These are phyloP conservation scores for Ophiostoma pallidulum DNA, from an alignment of 2,329 filamentous ascomycete species.

Conservation along the genomic window DNA sequence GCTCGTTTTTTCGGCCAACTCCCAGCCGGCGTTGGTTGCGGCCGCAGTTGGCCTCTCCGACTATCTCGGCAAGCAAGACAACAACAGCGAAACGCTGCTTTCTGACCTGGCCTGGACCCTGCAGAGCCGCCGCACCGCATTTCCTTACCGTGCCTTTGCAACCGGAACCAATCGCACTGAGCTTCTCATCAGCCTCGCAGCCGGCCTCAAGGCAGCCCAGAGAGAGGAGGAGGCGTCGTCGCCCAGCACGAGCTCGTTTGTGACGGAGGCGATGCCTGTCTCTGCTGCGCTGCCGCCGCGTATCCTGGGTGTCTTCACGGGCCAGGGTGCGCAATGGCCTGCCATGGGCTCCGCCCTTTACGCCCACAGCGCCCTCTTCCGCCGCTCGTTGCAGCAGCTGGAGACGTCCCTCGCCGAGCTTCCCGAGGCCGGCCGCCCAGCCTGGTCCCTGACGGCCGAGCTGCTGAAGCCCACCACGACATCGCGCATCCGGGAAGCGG, in stretches of 20 bases:
- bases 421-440: constrained; percentile 8
- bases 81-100: background rate
- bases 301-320: constrained; percentile 13
- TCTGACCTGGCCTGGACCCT: constrained; percentile 26
- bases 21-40: constrained; percentile 25
- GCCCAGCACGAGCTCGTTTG: constrained; percentile 1
- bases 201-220: constrained; percentile 15
- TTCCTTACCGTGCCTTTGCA: constrained; percentile 24
- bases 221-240: background rate
- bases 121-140: constrained; percentile 22
- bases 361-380: constrained; percentile 1
- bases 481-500: constrained; percentile 21
- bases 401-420: constrained; percentile 9
- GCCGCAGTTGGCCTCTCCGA: constrained; percentile 21
- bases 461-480: constrained; percentile 9
- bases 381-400: constrained; percentile 3
- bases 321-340: constrained; percentile 17
- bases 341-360: constrained; percentile 26
- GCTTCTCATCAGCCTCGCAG: constrained; percentile 20
- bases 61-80: constrained; percentile 20
- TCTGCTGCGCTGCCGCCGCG: constrained; percentile 3
- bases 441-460: constrained; percentile 14
- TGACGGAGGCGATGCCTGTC: constrained; percentile 3
- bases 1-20: constrained; percentile 30
- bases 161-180: constrained; percentile 19